Conservation (phyloP, 352 stramenopile species). For the Pythium volutum region DNA sequence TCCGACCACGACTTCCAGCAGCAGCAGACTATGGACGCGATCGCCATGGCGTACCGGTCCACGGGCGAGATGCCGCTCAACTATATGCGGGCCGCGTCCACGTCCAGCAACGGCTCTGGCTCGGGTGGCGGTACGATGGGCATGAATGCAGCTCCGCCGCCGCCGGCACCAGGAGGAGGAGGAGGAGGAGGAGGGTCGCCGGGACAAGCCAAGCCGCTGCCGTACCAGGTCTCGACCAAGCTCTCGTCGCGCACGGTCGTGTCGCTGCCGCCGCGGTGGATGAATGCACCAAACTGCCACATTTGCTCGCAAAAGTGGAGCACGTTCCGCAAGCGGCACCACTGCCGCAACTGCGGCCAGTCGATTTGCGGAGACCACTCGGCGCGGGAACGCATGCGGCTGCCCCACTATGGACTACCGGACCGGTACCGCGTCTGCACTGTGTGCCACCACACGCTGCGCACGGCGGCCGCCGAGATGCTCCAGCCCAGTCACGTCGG, state of each 20-base stretch:
- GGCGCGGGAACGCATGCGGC: slow-evolving; percentile 71
- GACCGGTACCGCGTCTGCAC: slow-evolving; percentile 82
- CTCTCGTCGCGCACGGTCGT: slow-evolving; percentile 40
- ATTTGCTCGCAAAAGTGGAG: slow-evolving; percentile 84
- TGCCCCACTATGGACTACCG: slow-evolving; percentile 78
- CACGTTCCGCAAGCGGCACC: slow-evolving; percentile 80
- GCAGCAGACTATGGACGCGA: slow-evolving; percentile 6
- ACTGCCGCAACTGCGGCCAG: slow-evolving; percentile 86
- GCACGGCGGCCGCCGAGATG: slow-evolving; percentile 45
- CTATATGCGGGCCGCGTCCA: slow-evolving; percentile 23
- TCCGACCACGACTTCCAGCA: slow-evolving; percentile 54
- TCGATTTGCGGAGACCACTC: slow-evolving; percentile 86
- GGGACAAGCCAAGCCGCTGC: slow-evolving; percentile 23
- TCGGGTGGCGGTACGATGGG: neutral
- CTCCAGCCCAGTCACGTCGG: slow-evolving; percentile 28
- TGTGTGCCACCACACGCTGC: slow-evolving; percentile 73
- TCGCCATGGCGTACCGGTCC: slow-evolving; percentile 17
- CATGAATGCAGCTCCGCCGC: neutral
- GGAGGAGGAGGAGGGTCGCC: slow-evolving; percentile 4
- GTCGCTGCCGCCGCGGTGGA: slow-evolving; percentile 78
- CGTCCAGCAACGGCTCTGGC: slow-evolving; percentile 22
- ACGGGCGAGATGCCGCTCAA: slow-evolving; percentile 5
- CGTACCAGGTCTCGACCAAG: slow-evolving; percentile 40
- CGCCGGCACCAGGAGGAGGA: neutral
- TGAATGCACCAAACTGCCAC: slow-evolving; percentile 77